phyloP scores from a whole-genome alignment of 768 basidiomycete genomes.

The Tulasnella sp. region DNA sequence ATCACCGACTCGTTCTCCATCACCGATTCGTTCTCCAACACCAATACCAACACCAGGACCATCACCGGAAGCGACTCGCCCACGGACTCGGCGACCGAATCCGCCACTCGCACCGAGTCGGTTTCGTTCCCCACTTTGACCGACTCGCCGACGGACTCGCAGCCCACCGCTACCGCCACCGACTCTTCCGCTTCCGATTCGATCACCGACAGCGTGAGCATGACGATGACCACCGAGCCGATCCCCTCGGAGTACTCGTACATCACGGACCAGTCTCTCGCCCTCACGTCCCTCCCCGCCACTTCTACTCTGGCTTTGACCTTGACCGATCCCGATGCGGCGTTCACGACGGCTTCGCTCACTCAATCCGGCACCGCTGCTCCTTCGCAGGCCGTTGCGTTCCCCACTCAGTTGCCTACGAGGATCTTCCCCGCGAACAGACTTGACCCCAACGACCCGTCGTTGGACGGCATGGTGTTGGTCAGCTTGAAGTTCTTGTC shows the following conservation, averaged over 20 bases:
- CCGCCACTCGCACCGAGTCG: not conserved
- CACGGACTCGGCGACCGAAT: conserved; percentile 9
- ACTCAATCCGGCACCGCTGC: conserved; percentile 11
- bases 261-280: conserved; percentile 43
- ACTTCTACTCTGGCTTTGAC: conserved; percentile 30
- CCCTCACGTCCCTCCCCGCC: not conserved
- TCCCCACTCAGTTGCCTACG: conserved; percentile 41
- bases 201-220: not conserved
- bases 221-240: conserved; percentile 36
- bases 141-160: not conserved
- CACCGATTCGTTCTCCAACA: not conserved
- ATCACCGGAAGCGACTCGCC: conserved; percentile 6
- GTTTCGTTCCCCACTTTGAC: conserved; percentile 17
- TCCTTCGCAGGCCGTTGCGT: conserved; percentile 28
- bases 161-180: conserved; percentile 6
- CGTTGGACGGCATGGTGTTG: conserved; percentile 40
- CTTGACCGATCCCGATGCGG: conserved; percentile 43
- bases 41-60: not conserved
- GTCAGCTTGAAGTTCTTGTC: conserved; percentile 69
- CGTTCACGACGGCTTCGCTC: conserved; percentile 27
- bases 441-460: conserved; percentile 33
- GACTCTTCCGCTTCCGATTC: not conserved
- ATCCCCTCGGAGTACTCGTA: conserved; percentile 65
- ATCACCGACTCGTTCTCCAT: not conserved
- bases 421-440: conserved; percentile 40